Base-by-base conservation (phyloP, 139 green algal species). In the Coccomyxa sp. region DNA sequence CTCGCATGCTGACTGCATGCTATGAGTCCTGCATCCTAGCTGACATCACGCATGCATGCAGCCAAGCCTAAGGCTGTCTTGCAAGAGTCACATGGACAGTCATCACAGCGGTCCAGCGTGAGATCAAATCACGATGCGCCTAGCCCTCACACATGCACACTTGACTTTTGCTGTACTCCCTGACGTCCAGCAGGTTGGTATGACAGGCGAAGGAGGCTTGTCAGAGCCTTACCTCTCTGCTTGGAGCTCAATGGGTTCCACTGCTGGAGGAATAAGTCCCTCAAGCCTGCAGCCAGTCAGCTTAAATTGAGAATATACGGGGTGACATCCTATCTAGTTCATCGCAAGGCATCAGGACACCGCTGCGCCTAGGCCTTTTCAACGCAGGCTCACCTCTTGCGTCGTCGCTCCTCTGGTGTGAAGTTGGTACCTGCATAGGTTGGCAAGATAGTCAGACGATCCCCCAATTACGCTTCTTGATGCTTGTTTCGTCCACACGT, bases 201-300 rank as follows among this genome's bases (percentile, higher is more conserved):
- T n/a, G n/a, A n/a, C n/a, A n/a, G n/a, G n/a, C n/a, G n/a, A n/a
- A n/a, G n/a, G n/a, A n/a, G n/a, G n/a, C n/a, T 31, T 36, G 33
- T 40, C 1, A 34, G 16, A n/a, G 33, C 6, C 73, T 35, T 72
- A 87, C 83, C 83, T 75, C 22, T 80, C 78, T 35, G 78, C 78
- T 55, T 89, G 83, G 40, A 81, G 36, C 31, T 88, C 81, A 16
- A 89, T 68, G 41, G 40, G 76, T 41, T 89, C 85, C 4, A 86
- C 78, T 31, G 74, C 76, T 22, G 85, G 79, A 2, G 85, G 85
- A 54, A 89, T 54, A 24, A 89, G 81, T 1, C 85, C 85, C 38
- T 88, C 81, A 24, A 89, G 27, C 41, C 80, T 83, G 79, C n/a
- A 76, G 36, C 50, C 10, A 3, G 50, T 22, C 22, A 31, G 5